Evolutionary conservation across 208 protist species (phyloP), one percentile per base, ranked within the genome.

Genomic region (Trypanosoma cruzi): DNA sequence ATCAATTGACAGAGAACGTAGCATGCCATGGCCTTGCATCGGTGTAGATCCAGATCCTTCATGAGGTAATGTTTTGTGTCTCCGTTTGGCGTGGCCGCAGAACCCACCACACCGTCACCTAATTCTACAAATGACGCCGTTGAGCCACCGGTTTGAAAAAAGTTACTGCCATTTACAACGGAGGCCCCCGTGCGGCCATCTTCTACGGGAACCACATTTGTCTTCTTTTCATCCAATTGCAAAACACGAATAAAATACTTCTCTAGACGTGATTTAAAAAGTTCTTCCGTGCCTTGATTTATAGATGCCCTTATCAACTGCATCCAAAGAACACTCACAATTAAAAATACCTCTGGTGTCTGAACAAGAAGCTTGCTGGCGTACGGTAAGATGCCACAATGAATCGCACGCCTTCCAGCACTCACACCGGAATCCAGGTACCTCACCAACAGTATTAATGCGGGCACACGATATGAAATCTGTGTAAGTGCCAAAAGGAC

Each of bases 341-440:
- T 80, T 2, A 95, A 74, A 56, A 90, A 90, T 14, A 89, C 80
- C 29, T 95, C 84, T 3, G 88, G 90, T n/a, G 69, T 72, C 53
- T 88, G 78, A 53, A 88, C 87, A 26, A 99, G 86, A 20, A 99
- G 88, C 71, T 98, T 98, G 34, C 98, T 86, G 26, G 99, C 84
- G 82, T 99, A 99, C 13, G 98, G 98, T 58, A 99, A 95, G 54
- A 99, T 96, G 58, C 98, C 99, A 65, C 99, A 98, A 18, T 92
- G 83, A 29, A 99, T 93, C 10, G 90, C 89, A 32, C 95, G 80
- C 72, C 96, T 95, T 49, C 99, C 98, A 0, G 98, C 98, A 80
- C 93, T 99, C 14, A 92, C 84, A 20, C 98, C 98, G 3, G 98
- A 81, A 79, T 99, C 98, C 18, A 99, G 74, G 79, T 99, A 99